A percentile compares a stretch with the other conserved stretches of the same genome.
These are phyloP conservation scores for Tetradesmus obliquus DNA, from an alignment of 139 green algal genomes.

Conservation along the genomic window DNA sequence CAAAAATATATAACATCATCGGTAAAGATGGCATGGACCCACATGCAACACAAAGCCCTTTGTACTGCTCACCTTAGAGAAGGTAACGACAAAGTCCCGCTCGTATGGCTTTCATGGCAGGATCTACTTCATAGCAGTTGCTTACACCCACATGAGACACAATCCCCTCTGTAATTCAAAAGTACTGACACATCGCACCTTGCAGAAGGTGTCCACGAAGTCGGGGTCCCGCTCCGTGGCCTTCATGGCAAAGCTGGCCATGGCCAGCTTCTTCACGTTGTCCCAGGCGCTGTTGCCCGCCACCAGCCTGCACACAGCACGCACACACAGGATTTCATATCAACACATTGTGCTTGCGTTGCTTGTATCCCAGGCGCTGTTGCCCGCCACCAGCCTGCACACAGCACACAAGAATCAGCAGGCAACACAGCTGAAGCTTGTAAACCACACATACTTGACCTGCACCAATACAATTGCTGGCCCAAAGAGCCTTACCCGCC, in stretches of 20 bases:
- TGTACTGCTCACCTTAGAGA: too few species aligned
- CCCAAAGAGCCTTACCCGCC: too few species aligned
- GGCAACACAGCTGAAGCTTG: not conserved
- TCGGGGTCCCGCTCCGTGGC: constrained; percentile 50
- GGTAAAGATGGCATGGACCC: too few species aligned
- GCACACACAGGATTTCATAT: not conserved
- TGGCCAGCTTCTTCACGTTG: constrained; percentile 49
- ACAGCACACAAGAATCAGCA: not conserved
- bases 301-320: constrained; percentile 30
- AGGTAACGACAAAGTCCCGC: too few species aligned
- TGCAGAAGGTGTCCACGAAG: constrained; percentile 22
- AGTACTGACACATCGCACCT: not conserved
- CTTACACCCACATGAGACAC: not conserved
- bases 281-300: constrained; percentile 39
- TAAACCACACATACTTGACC: too few species aligned
- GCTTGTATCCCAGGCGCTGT: not conserved
- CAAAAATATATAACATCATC: too few species aligned
- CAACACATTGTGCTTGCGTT: too few species aligned
- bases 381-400: not conserved
- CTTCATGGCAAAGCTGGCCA: constrained; percentile 54
- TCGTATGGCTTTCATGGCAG: too few species aligned
- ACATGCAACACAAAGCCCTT: too few species aligned
- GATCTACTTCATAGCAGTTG: not conserved
- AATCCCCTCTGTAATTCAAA: not conserved
- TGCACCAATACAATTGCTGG: too few species aligned